Percentiles rank a stretch among this genome's conserved stretches.
Evolutionary conservation across 106 monocot species (phyloP).

Genomic region (Allium fistulosum): DNA sequence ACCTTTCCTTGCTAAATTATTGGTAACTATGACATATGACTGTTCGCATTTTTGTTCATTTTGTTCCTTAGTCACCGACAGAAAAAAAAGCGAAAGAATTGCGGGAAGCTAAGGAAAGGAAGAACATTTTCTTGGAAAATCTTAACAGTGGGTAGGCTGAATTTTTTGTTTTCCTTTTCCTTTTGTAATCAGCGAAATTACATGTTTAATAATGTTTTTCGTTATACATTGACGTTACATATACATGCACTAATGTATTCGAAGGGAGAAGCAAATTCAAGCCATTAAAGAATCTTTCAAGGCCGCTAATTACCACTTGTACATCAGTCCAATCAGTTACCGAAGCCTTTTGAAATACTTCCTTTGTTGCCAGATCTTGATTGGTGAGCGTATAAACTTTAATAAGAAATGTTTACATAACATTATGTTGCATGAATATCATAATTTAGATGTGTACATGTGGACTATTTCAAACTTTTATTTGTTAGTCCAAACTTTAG

Average conservation of each 20-base stretch:
- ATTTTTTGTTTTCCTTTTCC: background rate
- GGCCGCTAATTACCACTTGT: slow-evolving; percentile 68
- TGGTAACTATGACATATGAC: too few relatives aligned
- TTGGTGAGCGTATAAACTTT: slow-evolving; percentile 27
- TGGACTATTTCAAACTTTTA: background rate
- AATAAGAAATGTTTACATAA: background rate
- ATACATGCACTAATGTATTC: background rate
- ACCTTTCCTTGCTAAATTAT: too few relatives aligned
- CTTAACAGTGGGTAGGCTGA: slow-evolving; percentile 70
- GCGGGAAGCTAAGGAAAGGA: slow-evolving; percentile 68
- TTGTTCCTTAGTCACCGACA: slow-evolving; percentile 53
- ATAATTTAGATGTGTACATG: background rate
- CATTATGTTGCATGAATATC: background rate
- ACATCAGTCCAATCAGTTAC: slow-evolving; percentile 70
- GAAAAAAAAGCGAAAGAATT: slow-evolving; percentile 92
- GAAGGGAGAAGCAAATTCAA: slow-evolving; percentile 89
- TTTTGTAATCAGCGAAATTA: too few relatives aligned
- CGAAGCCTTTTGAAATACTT: slow-evolving; percentile 59
- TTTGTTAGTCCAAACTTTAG: too few relatives aligned
- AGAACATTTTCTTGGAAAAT: slow-evolving; percentile 65
- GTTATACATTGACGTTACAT: too few relatives aligned
- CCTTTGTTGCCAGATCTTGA: slow-evolving; percentile 91
- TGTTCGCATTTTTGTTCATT: slow-evolving; percentile 6
- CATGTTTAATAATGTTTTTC: too few relatives aligned
- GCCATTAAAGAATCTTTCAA: slow-evolving; percentile 95